These are phyloP conservation scores for Trypanosoma rangeli DNA, from an alignment of 208 protist species.

Conservation along the genomic window DNA sequence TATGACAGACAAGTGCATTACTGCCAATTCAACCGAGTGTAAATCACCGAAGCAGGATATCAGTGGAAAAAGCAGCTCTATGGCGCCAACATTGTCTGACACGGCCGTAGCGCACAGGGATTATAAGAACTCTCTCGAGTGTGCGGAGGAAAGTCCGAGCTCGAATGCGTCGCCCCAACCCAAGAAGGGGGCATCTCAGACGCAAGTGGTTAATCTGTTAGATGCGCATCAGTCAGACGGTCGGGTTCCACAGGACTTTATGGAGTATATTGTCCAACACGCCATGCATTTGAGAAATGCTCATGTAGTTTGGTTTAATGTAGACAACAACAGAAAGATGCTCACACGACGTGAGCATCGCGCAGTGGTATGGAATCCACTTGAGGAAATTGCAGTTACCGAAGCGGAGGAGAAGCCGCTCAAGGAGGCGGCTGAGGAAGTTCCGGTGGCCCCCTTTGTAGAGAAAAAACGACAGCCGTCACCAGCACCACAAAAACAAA, in stretches of 20 bases:
- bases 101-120: too few species aligned
- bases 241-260: neutral
- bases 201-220: neutral
- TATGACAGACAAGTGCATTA: neutral
- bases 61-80: neutral
- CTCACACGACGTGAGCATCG: neutral
- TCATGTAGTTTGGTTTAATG: conserved; percentile 15
- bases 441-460: too few species aligned
- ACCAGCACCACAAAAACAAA: neutral
- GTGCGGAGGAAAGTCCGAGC: too few species aligned
- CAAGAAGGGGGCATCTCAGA: neutral
- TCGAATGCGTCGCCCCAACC: too few species aligned
- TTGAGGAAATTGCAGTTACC: conserved; percentile 20
- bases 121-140: neutral
- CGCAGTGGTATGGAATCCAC: conserved; percentile 1
- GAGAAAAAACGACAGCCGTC: neutral
- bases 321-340: neutral
- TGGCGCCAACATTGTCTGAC: neutral
- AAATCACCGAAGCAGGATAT: neutral
- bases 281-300: neutral
- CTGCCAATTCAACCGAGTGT: neutral
- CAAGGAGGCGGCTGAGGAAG: neutral
- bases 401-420: neutral
- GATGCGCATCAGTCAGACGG: neutral
- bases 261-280: conserved; percentile 6